Base-by-base conservation (phyloP, 768 basidiomycete species). In the Inosperma sp. region DNA sequence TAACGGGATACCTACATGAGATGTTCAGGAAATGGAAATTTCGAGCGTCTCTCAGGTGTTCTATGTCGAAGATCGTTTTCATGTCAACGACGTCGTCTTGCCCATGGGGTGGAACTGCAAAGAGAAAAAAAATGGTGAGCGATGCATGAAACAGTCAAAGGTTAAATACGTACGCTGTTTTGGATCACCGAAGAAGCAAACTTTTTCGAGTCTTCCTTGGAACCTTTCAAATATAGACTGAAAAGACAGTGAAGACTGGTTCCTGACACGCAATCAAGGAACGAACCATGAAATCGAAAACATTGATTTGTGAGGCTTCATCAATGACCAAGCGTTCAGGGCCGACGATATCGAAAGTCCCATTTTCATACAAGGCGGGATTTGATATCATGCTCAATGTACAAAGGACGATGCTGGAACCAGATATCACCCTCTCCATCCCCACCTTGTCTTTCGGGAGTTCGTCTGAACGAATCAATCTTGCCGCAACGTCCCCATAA, bases 121-220 rank as follows among this genome's bases (percentile, higher is more conserved):
- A 30, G 21, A 35, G n/a, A 16, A 30, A 29, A 27, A 16, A n/a
- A 17, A 46, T 22, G 9, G 19, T 19, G 23, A 46, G 13, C 19
- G 12, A 17, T 16, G 19, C n/a, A 17, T 17, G 16, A 30, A 31
- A 4, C 2, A 10, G 41, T 60, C 3, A 23, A 23, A 22, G 31
- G 25, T 34, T 46, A n/a, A n/a, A 30, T 26, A 26, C 44, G 10
- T 10, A 78, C 79, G 64, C 63, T 81, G 79, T 42, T 71, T 69
- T 1, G 77, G 77, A 60, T 81, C 79, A 1, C 79, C 78, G 40
- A 80, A 77, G 56, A 76, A 77, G 51, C 74, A 78, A 16, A 78
- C 61, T 52, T 77, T 77, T 40, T 67, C 57, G 19, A 79, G 59
- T 0, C 57, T 56, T 12, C 57, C 48, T 7, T 61, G 56, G 54